phyloP scores from a whole-genome alignment of 306 rosid genomes.

The Purshia tridentata region DNA sequence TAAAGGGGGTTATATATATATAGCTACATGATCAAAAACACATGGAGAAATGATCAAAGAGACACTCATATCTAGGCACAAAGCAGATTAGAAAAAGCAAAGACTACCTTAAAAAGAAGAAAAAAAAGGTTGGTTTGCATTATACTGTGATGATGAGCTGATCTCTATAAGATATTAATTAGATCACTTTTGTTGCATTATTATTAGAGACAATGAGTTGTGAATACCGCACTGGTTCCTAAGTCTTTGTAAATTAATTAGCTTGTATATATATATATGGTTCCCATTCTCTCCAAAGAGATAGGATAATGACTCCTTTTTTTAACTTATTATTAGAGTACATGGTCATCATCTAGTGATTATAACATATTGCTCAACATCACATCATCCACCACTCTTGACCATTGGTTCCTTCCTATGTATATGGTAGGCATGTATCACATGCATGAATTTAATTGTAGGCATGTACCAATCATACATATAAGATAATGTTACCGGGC shows the following conservation, averaged over 20 bases:
- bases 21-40: no score
- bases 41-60: no score
- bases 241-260: neutral
- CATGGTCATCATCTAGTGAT: neutral
- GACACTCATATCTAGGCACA: no score
- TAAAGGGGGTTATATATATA: no score
- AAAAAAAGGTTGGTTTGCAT: neutral
- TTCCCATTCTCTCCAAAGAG: constrained; percentile 6
- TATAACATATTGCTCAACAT: neutral
- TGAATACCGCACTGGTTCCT: neutral
- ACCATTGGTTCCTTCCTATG: neutral
- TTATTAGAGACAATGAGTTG: neutral
- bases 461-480: no score
- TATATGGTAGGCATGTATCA: no score
- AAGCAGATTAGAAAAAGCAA: neutral
- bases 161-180: neutral
- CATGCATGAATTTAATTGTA: no score
- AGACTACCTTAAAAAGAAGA: neutral
- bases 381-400: neutral
- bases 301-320: constrained; percentile 3
- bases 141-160: neutral
- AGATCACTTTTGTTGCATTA: neutral
- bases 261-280: neutral
- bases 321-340: neutral
- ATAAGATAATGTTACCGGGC: no score